Conservation (phyloP, 169 alveolate species). For the Theileria orientalis region DNA sequence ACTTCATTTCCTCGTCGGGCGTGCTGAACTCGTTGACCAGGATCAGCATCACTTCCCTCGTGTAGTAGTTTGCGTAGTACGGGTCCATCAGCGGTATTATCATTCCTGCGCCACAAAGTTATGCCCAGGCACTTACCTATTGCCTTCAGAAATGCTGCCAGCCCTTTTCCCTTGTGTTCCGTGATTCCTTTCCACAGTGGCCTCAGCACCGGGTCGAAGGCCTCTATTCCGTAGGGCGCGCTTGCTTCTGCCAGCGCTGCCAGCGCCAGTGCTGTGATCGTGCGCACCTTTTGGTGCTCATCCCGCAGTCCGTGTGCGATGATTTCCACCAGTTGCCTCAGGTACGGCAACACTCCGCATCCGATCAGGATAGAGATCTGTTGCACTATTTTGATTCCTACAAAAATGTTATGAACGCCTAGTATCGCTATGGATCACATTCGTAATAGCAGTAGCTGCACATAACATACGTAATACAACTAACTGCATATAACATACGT, state of each 20-base stretch:
- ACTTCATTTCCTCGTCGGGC: conserved; percentile 98
- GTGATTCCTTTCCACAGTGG: conserved; percentile 98
- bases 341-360: conserved; percentile 97
- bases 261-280: conserved; percentile 97
- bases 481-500: no score
- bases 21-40: conserved; percentile 95
- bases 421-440: no score
- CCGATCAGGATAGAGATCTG: conserved; percentile 97
- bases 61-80: conserved; percentile 96
- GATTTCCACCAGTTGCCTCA: conserved; percentile 94
- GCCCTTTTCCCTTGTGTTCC: conserved; percentile 94
- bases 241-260: conserved; percentile 99
- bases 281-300: conserved; percentile 93
- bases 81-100: conserved; percentile 99
- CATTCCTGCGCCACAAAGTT: conserved; percentile 39
- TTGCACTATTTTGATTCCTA: conserved; percentile 92
- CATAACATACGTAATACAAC: no score
- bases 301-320: conserved; percentile 96
- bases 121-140: no score
- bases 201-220: conserved; percentile 94
- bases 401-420: no score
- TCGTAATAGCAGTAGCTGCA: no score
- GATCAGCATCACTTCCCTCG: conserved; percentile 94
- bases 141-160: conserved; percentile 98
- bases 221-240: conserved; percentile 99